Evolutionary conservation across 768 basidiomycete genomes (phyloP).

Genomic region (Tricholoma flavovirens): DNA sequence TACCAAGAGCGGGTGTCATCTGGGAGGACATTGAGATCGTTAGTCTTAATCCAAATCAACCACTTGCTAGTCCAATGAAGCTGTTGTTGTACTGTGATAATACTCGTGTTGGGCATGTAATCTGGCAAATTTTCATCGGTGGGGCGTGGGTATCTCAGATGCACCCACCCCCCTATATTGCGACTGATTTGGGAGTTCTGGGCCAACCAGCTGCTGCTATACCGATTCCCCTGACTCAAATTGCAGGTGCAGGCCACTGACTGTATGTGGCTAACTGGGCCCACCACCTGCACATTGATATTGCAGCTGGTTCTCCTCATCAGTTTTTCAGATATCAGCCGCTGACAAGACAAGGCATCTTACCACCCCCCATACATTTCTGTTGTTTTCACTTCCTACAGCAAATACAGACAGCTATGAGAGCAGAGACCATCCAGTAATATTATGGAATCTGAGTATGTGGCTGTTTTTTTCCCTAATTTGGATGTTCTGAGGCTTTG

Average conservation of each 20-base stretch:
- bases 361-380: no score
- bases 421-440: background rate
- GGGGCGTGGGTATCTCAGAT: background rate
- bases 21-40: no score
- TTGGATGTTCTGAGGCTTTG: background rate
- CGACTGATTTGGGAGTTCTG: background rate
- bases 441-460: background rate
- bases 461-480: background rate
- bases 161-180: background rate
- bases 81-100: no score
- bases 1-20: no score
- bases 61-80: no score
- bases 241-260: background rate
- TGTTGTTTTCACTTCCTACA: no score
- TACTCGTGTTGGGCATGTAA: no score
- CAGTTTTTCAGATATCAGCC: no score
- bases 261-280: slow-evolving; percentile 1
- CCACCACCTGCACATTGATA: background rate
- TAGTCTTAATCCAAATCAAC: no score
- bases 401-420: background rate
- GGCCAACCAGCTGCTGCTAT: background rate
- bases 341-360: no score
- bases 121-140: no score
- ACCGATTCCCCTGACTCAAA: background rate
- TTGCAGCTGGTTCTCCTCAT: background rate